Conservation (phyloP, 2,329 filamentous ascomycete species). For the Diaporthe vaccinii region DNA sequence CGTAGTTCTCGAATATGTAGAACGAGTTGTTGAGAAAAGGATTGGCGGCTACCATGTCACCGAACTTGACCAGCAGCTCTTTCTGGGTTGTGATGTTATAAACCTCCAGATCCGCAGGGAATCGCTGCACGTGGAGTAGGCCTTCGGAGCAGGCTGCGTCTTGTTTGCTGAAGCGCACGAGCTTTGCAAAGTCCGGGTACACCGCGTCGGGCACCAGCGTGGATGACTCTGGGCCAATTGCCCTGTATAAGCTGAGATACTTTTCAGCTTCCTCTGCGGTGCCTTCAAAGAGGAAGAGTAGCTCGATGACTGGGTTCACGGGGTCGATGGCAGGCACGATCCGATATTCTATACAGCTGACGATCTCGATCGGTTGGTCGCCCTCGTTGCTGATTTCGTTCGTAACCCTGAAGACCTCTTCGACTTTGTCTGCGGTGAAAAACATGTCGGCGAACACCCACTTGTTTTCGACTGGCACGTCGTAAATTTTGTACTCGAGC, state of each 20-base stretch:
- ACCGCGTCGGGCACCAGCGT: neutral
- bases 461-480: neutral
- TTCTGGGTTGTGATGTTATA: slow-evolving; percentile 52
- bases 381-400: slow-evolving; percentile 12
- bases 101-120: slow-evolving; percentile 28
- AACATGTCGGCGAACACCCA: slow-evolving; percentile 12
- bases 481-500: neutral
- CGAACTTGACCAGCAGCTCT: neutral
- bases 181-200: slow-evolving; percentile 42
- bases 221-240: neutral
- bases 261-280: slow-evolving; percentile 37
- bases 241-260: slow-evolving; percentile 3
- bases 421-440: slow-evolving; percentile 25
- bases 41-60: slow-evolving; percentile 4
- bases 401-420: slow-evolving; percentile 14
- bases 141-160: slow-evolving; percentile 47
- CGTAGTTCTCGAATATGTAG: slow-evolving; percentile 48
- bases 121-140: slow-evolving; percentile 7
- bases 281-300: neutral
- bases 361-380: slow-evolving; percentile 1
- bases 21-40: slow-evolving; percentile 47
- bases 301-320: neutral
- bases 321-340: neutral
- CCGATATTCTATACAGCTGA: slow-evolving; percentile 44
- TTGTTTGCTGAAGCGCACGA: slow-evolving; percentile 46